phyloP scores from a whole-genome alignment of 495 filamentous ascomycete genomes.

The Bathelium albidoporum region DNA sequence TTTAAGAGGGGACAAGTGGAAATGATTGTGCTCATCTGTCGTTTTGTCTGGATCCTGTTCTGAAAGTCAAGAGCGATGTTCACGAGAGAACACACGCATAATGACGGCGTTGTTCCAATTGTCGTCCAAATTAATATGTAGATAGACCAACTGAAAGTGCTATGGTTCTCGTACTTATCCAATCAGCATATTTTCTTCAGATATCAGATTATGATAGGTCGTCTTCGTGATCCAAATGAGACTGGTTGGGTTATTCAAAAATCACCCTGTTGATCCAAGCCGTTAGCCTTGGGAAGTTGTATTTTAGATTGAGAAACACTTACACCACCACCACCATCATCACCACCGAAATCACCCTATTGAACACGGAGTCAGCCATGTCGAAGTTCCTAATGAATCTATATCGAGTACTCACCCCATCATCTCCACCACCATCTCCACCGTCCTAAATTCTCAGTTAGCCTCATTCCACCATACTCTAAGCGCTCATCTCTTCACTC shows the following conservation, averaged over 20 bases:
- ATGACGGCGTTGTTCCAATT: no score
- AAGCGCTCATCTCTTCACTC: neutral
- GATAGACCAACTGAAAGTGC: no score
- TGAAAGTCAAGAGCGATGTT: no score
- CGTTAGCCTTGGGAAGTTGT: neutral
- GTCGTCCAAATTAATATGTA: no score
- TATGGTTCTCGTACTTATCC: neutral
- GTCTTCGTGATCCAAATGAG: neutral
- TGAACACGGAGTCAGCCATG: neutral
- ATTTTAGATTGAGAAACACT: neutral
- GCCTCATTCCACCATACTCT: neutral
- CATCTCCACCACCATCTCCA: slow-evolving; percentile 11
- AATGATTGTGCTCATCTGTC: neutral
- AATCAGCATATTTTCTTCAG: no score
- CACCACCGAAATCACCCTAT: neutral
- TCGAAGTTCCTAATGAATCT: neutral
- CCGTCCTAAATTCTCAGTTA: slow-evolving; percentile 8
- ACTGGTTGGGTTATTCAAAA: no score
- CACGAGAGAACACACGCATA: no score
- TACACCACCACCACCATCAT: neutral
- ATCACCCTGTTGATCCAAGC: neutral
- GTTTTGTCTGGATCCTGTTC: neutral
- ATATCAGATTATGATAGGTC: neutral
- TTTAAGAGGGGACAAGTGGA: neutral
- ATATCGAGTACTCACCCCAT: neutral